Percentiles rank a stretch among this genome's conserved stretches.
Evolutionary conservation across 768 basidiomycete species (phyloP).

Genomic region (Mycena floridula): DNA sequence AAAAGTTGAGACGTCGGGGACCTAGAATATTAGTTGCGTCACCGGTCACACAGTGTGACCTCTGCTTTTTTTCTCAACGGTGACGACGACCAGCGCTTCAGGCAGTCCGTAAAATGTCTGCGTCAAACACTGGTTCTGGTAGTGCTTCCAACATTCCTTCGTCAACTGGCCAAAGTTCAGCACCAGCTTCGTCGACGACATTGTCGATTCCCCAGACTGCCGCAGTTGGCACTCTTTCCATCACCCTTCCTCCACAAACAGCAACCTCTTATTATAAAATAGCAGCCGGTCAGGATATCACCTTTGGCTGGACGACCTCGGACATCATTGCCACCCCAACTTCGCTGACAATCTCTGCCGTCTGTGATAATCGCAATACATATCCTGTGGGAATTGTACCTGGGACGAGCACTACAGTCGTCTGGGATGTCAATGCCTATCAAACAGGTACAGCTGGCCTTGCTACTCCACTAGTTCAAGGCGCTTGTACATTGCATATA

Average conservation of each 20-base stretch:
- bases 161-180: no score
- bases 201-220: constrained; percentile 43
- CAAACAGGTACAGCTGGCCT: constrained; percentile 55
- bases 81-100: no score
- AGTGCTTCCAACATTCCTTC: no score
- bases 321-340: constrained; percentile 64
- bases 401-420: constrained; percentile 62
- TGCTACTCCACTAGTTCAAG: constrained; percentile 65
- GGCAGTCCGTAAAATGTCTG: no score
- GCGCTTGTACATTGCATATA: constrained; percentile 73
- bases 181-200: no score
- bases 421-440: constrained; percentile 80
- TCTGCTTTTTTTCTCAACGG: no score
- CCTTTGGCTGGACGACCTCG: constrained; percentile 90
- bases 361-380: constrained; percentile 83
- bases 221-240: constrained; percentile 58
- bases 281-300: constrained; percentile 63
- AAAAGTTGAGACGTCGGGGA: no score
- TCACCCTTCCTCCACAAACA: constrained; percentile 79
- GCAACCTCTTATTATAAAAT: constrained; percentile 88
- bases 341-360: constrained; percentile 73
- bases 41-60: no score
- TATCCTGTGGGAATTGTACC: constrained; percentile 78
- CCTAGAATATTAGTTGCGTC: no score
- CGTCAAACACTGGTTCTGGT: no score